A percentile compares a stretch with the other conserved stretches of the same genome.
These are phyloP conservation scores for Nicotiana rustica DNA, from an alignment of 305 asterid genomes.

Conservation along the genomic window DNA sequence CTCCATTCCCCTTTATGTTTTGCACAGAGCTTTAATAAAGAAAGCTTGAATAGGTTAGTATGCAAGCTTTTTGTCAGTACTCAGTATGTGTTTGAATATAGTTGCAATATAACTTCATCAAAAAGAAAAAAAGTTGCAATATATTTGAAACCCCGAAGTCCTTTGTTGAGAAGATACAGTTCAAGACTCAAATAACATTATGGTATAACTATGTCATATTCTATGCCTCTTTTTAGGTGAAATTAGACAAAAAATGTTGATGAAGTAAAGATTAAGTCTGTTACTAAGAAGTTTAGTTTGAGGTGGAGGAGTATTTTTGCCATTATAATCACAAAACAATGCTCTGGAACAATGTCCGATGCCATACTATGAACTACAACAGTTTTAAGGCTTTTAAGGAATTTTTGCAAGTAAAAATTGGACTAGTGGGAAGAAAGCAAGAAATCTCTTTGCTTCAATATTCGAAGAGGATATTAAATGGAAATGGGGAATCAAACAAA, in stretches of 20 bases:
- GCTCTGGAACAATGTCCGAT: not conserved
- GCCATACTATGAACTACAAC: not conserved
- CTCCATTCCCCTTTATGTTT: not conserved
- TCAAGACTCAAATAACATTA: not conserved
- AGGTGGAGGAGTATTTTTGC: not conserved
- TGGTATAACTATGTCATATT: not conserved
- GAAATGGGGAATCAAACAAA: not conserved
- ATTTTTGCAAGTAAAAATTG: not conserved
- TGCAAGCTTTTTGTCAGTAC: no score
- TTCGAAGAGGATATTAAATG: not conserved
- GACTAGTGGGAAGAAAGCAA: not conserved
- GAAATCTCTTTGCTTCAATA: not conserved
- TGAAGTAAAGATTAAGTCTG: not conserved
- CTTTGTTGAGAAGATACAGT: conserved; percentile 14
- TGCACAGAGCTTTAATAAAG: not conserved
- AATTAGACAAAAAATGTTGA: no score
- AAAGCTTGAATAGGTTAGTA: not conserved
- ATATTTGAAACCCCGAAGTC: not conserved
- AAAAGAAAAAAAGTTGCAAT: not conserved
- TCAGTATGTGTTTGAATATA: no score
- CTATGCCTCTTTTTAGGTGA: not conserved
- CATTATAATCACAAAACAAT: conserved; percentile 6
- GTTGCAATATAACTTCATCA: no score
- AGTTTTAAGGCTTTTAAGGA: not conserved
- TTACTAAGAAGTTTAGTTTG: not conserved